phyloP scores from a whole-genome alignment of 2,329 filamentous ascomycete genomes.

The Neodidymelliopsis sp. region DNA sequence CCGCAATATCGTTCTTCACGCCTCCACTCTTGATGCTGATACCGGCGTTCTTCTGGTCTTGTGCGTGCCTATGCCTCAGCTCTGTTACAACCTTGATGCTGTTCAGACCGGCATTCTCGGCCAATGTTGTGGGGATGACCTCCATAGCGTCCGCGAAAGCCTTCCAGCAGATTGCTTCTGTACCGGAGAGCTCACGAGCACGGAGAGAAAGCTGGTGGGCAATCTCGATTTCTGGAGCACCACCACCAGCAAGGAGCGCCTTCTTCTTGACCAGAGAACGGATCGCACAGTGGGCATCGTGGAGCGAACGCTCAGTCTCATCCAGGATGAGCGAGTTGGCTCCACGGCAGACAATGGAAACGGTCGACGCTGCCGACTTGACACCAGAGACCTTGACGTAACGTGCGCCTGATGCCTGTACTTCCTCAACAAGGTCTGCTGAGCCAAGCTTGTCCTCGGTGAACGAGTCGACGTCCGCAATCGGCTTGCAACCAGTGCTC shows the following conservation, averaged over 20 bases:
- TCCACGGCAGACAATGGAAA: constrained; percentile 92
- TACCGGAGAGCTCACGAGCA: constrained; percentile 83
- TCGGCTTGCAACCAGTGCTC: constrained; percentile 97
- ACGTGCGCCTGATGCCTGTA: constrained; percentile 83
- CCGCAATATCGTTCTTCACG: constrained; percentile 94
- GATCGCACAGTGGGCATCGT: constrained; percentile 97
- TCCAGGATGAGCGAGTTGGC: constrained; percentile 95
- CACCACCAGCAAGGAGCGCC: constrained; percentile 95
- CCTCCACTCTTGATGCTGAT: constrained; percentile 98
- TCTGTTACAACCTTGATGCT: constrained; percentile 99
- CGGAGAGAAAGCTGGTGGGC: constrained; percentile 84
- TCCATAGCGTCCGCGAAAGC: constrained; percentile 98
- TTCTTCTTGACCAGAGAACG: constrained; percentile 99
- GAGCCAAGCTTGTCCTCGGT: constrained; percentile 97
- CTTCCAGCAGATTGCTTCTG: constrained; percentile 98
- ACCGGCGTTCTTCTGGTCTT: constrained; percentile 93
- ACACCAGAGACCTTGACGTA: constrained; percentile 96
- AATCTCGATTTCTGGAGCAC: constrained; percentile 96
- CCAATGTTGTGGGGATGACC: constrained; percentile 93
- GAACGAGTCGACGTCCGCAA: constrained; percentile 98
- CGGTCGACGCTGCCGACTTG: constrained; percentile 81
- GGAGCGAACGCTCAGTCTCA: constrained; percentile 93
- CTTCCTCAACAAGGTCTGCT: constrained; percentile 93
- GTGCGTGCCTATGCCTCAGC: constrained; percentile 89
- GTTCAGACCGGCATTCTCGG: constrained; percentile 97